A percentile compares a stretch with the other conserved stretches of the same genome.
Evolutionary conservation across 2,329 filamentous ascomycete species (phyloP).

Genomic region (Aspergillus jensenii): DNA sequence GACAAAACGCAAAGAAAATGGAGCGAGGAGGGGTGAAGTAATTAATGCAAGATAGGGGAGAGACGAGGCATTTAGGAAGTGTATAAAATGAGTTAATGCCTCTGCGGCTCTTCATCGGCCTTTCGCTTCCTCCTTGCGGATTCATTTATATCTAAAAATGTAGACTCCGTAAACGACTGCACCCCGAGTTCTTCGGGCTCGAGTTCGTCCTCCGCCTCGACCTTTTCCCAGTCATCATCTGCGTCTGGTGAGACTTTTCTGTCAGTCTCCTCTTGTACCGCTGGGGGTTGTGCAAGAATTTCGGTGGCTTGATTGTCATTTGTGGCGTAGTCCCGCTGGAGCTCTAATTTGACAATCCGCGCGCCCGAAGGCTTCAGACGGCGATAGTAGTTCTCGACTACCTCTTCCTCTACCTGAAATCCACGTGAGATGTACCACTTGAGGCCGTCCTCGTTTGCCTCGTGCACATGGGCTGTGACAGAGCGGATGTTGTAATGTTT

Average conservation of each 20-base stretch:
- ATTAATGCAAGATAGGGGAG: not conserved
- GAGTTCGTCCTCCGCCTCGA: constrained; percentile 37
- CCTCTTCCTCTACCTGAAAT: constrained; percentile 51
- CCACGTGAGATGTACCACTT: constrained; percentile 61
- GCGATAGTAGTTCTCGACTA: constrained; percentile 60
- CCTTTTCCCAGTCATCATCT: constrained; percentile 46
- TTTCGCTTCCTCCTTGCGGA: constrained; percentile 28
- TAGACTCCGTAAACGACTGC: constrained; percentile 34
- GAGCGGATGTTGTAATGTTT: constrained; percentile 51
- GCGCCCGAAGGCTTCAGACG: constrained; percentile 58
- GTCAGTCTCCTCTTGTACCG: not conserved
- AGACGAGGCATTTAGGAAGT: not conserved
- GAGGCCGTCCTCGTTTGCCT: constrained; percentile 59
- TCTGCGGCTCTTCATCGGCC: constrained; percentile 29
- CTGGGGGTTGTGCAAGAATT: not conserved
- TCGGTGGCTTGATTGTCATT: not conserved
- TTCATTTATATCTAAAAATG: constrained; percentile 26
- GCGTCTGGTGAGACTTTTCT: constrained; percentile 15
- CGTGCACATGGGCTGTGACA: constrained; percentile 65
- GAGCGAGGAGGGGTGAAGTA: constrained; percentile 13
- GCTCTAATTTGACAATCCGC: constrained; percentile 47
- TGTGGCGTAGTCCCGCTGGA: constrained; percentile 30
- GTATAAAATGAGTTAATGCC: constrained; percentile 12
- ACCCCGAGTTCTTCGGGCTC: constrained; percentile 33
- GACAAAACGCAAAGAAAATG: not conserved